Conservation (phyloP, 495 filamentous ascomycete genomes). For the Pseudotulostoma volvatum region DNA sequence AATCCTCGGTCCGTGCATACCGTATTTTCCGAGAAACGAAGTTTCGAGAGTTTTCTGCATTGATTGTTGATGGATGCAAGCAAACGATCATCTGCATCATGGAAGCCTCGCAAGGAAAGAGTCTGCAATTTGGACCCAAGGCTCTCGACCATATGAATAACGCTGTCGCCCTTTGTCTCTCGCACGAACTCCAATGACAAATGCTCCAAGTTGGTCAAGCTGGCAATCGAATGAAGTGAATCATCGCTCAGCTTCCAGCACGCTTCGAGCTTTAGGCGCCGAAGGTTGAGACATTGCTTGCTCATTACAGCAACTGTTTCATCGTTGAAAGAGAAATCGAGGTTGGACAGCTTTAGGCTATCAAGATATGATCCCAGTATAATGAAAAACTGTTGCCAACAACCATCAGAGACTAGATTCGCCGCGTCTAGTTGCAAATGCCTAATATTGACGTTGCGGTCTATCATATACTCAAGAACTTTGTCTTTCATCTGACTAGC, state of each 20-base stretch:
- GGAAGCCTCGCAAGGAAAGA: slow-evolving; percentile 50
- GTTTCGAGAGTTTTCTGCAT: slow-evolving; percentile 51
- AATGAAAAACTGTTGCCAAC: slow-evolving; percentile 51
- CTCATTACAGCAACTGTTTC: slow-evolving; percentile 41
- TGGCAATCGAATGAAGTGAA: slow-evolving; percentile 34
- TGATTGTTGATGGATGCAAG: slow-evolving; percentile 47
- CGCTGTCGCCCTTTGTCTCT: slow-evolving; percentile 35
- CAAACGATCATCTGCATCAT: slow-evolving; percentile 40
- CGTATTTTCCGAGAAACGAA: slow-evolving; percentile 62
- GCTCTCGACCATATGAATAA: slow-evolving; percentile 40
- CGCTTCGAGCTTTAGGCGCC: slow-evolving; percentile 53
- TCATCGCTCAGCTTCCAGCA: slow-evolving; percentile 34
- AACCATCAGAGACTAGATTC: slow-evolving; percentile 57
- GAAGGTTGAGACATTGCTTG: slow-evolving; percentile 44
- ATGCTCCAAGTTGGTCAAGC: slow-evolving; percentile 45
- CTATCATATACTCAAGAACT: slow-evolving; percentile 62
- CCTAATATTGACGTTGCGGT: slow-evolving; percentile 45
- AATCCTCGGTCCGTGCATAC: slow-evolving; percentile 57
- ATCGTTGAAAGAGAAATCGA: slow-evolving; percentile 58
- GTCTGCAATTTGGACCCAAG: slow-evolving; percentile 50
- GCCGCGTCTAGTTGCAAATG: slow-evolving; percentile 54
- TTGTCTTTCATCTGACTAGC: slow-evolving; percentile 76
- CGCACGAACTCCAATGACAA: slow-evolving; percentile 49
- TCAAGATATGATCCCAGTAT: slow-evolving; percentile 44
- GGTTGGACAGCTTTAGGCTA: slow-evolving; percentile 48